Evolutionary conservation across 1,139 yeast species (phyloP).

Genomic region (Chernovozyma aurita): DNA sequence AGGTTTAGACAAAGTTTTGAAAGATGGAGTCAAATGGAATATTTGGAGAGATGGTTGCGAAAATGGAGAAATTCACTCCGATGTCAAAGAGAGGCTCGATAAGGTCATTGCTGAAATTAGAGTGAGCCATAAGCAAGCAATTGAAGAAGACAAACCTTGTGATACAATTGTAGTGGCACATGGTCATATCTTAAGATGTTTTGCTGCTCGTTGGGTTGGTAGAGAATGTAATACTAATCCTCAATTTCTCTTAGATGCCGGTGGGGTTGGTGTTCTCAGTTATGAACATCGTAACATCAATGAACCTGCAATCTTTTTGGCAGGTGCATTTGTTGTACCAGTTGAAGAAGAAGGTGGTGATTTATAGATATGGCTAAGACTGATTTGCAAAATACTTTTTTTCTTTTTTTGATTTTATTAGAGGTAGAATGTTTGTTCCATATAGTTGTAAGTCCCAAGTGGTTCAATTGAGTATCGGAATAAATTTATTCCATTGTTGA

Average conservation of each 20-base stretch:
- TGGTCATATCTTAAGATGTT: constrained; percentile 87
- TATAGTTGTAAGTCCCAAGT: no score
- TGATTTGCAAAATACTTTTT: no score
- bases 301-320: constrained; percentile 81
- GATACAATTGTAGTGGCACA: constrained; percentile 86
- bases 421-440: no score
- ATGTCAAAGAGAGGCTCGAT: constrained; percentile 71
- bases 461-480: no score
- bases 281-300: constrained; percentile 80
- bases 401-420: no score
- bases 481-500: neutral
- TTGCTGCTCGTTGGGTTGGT: constrained; percentile 84
- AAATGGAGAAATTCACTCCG: constrained; percentile 67
- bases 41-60: constrained; percentile 95
- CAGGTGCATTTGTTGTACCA: constrained; percentile 77
- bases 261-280: constrained; percentile 89
- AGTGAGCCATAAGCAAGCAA: constrained; percentile 56
- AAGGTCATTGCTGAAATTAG: constrained; percentile 59
- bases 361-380: no score
- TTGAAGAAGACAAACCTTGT: constrained; percentile 49
- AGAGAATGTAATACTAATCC: constrained; percentile 61
- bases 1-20: constrained; percentile 46
- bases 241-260: constrained; percentile 82
- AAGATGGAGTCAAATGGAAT: constrained; percentile 51
- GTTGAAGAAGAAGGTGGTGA: constrained; percentile 42